Conservation (phyloP, 805 yeast genomes). For the Candida tammaniensis region DNA sequence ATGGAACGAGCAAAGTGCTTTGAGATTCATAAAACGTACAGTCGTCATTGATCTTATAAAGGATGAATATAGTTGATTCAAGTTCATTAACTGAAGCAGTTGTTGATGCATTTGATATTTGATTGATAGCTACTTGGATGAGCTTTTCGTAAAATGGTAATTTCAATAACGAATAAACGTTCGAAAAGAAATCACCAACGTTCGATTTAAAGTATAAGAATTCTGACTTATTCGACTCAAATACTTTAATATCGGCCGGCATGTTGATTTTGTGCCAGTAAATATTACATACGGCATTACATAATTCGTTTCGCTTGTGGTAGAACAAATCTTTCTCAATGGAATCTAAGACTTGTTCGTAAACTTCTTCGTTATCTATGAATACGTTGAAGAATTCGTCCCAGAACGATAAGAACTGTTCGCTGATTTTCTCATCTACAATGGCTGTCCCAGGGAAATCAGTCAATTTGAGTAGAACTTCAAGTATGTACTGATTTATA, state of each 20-base stretch:
- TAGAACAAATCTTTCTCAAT: constrained; percentile 15
- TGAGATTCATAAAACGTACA: constrained; percentile 36
- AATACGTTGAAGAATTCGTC: constrained; percentile 58
- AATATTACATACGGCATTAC: constrained; percentile 52
- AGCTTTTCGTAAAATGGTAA: constrained; percentile 46
- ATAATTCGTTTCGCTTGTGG: constrained; percentile 27
- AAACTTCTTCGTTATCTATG: constrained; percentile 44
- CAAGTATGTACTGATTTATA: constrained; percentile 38
- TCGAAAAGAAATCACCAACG: constrained; percentile 74
- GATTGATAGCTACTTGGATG: constrained; percentile 28
- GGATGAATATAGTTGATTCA: constrained; percentile 61
- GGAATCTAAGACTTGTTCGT: constrained; percentile 15
- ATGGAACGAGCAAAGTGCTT: constrained; percentile 20
- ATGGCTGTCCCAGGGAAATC: constrained; percentile 57
- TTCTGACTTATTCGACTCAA: constrained; percentile 43
- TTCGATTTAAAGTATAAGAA: constrained; percentile 69
- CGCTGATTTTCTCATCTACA: constrained; percentile 53
- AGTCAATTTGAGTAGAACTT: constrained; percentile 51
- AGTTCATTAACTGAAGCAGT: constrained; percentile 17
- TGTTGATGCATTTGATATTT: constrained; percentile 9
- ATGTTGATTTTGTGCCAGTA: constrained; percentile 69
- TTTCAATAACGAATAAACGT: constrained; percentile 65
- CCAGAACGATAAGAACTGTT: constrained; percentile 65
- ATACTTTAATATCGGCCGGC: constrained; percentile 21
- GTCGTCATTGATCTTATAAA: constrained; percentile 56